These are phyloP conservation scores for Hymenoscyphus infarciens DNA, from an alignment of 2,329 filamentous ascomycete genomes.

Conservation along the genomic window DNA sequence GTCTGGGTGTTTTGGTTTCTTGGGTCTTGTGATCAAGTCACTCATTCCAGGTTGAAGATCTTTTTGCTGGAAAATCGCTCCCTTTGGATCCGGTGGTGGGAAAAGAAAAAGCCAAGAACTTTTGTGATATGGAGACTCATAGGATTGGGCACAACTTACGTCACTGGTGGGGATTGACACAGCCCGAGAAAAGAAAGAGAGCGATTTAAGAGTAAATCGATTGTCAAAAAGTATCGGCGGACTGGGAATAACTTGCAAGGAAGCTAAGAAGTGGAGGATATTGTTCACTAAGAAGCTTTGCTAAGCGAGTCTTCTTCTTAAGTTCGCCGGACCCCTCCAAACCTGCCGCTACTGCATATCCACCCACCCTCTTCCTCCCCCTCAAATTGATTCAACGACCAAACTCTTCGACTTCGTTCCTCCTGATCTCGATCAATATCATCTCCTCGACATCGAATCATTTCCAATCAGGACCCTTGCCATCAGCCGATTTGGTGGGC, in stretches of 20 bases:
- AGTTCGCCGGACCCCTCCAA: not conserved
- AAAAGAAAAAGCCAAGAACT: constrained; percentile 6
- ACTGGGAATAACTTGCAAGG: not conserved
- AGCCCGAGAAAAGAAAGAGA: not conserved
- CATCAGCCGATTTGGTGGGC: not conserved
- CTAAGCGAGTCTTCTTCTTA: not conserved
- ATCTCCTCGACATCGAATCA: not conserved
- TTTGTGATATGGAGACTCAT: constrained; percentile 1
- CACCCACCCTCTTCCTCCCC: not conserved
- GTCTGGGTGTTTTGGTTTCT: not conserved
- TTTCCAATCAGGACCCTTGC: not conserved
- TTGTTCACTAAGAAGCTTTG: constrained; percentile 2
- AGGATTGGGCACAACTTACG: not conserved
- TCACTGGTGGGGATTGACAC: not conserved
- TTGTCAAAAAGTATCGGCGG: not conserved
- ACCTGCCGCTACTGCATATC: not conserved
- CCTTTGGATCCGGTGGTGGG: not conserved
- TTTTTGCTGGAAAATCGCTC: constrained; percentile 4
- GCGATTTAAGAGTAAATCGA: not conserved
- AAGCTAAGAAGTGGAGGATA: not conserved
- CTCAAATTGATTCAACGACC: not conserved
- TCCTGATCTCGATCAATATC: not conserved
- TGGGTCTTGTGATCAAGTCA: constrained; percentile 16
- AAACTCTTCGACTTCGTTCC: not conserved
- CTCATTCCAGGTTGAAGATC: constrained; percentile 17